Conservation (phyloP, 768 basidiomycete genomes). For the Leccinum olivaceopallidum region DNA sequence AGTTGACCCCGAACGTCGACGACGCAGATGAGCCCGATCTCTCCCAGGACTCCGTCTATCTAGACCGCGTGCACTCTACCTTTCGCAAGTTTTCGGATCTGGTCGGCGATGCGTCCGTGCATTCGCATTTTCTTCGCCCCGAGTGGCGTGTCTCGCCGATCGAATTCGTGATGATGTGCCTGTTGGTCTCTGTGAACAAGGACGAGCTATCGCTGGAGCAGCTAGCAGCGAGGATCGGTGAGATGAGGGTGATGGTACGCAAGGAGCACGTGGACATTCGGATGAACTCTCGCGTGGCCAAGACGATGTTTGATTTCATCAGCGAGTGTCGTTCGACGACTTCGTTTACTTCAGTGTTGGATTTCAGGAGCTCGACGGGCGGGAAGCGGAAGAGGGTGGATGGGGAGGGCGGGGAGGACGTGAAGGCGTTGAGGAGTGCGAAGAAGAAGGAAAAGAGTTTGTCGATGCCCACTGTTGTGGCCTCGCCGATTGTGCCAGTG, state of each 20-base stretch:
- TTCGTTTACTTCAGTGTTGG: background rate
- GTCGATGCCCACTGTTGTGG: no score
- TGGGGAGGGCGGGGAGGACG: conserved; percentile 4
- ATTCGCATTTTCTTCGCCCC: conserved; percentile 39
- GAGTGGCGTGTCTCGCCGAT: conserved; percentile 61
- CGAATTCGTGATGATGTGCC: conserved; percentile 60
- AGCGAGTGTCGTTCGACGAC: conserved; percentile 19
- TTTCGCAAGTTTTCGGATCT: conserved; percentile 51
- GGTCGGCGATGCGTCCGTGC: conserved; percentile 37
- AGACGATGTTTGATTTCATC: conserved; percentile 56
- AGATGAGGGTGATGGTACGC: conserved; percentile 59
- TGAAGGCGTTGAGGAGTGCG: background rate
- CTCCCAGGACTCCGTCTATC: conserved; percentile 35
- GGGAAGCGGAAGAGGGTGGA: conserved; percentile 31
- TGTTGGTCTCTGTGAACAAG: conserved; percentile 56
- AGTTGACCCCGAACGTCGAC: conserved; percentile 6
- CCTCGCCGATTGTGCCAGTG: no score
- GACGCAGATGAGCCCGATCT: conserved; percentile 16
- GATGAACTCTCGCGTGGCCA: conserved; percentile 58
- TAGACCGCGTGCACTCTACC: conserved; percentile 38
- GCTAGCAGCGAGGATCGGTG: conserved; percentile 45
- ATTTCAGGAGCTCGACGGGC: background rate
- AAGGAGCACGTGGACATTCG: conserved; percentile 61
- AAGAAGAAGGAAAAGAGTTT: conserved; percentile 18
- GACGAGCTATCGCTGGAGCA: conserved; percentile 37